These are phyloP conservation scores for Boletellus emodensis DNA, from an alignment of 768 basidiomycete species.

Conservation along the genomic window DNA sequence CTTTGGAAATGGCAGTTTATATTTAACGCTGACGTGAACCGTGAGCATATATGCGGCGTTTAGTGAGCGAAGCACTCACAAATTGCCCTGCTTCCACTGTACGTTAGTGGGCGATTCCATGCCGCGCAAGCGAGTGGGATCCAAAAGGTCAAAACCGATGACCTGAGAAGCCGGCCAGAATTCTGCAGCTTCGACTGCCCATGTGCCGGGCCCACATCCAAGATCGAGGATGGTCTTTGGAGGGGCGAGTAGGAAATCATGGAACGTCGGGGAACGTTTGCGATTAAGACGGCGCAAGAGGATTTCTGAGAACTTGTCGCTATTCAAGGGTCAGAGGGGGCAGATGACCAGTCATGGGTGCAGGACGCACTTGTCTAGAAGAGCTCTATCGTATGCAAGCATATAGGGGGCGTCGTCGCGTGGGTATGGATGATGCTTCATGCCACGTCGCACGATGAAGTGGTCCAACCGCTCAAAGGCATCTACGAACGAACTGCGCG, in stretches of 20 bases:
- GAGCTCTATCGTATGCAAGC: conserved; percentile 58
- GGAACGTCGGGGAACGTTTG: conserved; percentile 57
- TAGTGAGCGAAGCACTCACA: conserved; percentile 43
- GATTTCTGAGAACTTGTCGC: conserved; percentile 55
- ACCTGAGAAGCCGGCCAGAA: conserved; percentile 60
- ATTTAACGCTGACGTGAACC: conserved; percentile 41
- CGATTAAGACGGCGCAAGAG: conserved; percentile 55
- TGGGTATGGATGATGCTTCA: conserved; percentile 55
- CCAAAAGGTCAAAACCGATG: conserved; percentile 63
- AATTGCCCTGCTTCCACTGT: conserved; percentile 58
- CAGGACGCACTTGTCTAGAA: conserved; percentile 53
- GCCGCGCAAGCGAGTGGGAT: conserved; percentile 31
- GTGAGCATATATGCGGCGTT: conserved; percentile 9
- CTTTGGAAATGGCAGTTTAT: conserved; percentile 57
- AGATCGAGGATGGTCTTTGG: conserved; percentile 64
- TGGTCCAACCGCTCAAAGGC: conserved; percentile 23
- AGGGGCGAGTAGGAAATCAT: conserved; percentile 43
- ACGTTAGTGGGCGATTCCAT: conserved; percentile 37
- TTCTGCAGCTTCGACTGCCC: conserved; percentile 59
- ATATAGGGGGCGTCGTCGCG: conserved; percentile 52
- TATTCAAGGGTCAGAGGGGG: conserved; percentile 27
- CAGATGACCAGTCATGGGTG: conserved; percentile 1
- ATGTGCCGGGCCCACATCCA: conserved; percentile 70
- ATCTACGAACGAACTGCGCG: conserved; percentile 10
- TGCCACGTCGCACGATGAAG: conserved; percentile 28